Evolutionary conservation across 2,329 filamentous ascomycete species (phyloP).

Genomic region (Aureobasidium melanogenum): DNA sequence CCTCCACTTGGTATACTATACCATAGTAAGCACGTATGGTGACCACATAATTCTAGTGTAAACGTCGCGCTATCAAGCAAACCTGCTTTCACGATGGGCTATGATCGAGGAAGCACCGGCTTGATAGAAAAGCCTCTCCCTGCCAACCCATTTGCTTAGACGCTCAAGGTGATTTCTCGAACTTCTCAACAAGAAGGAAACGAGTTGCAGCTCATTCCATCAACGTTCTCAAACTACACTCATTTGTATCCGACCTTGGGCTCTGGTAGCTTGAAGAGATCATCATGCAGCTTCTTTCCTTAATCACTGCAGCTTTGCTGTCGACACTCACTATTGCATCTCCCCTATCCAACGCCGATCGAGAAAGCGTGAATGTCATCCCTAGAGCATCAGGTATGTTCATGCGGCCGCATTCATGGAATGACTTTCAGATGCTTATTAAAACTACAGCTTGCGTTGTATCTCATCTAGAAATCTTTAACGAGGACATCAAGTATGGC

Average conservation of each 20-base stretch:
- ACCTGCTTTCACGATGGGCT: neutral
- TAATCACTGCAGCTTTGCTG: neutral
- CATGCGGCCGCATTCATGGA: too few relatives aligned
- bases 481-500: neutral
- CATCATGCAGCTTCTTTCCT: slow-evolving; percentile 1
- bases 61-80: slow-evolving; percentile 7
- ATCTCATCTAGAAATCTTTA: neutral
- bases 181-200: neutral
- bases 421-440: neutral
- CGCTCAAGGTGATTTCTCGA: neutral
- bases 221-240: neutral
- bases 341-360: neutral
- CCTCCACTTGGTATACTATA: neutral
- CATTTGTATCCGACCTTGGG: neutral
- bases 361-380: neutral
- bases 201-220: neutral
- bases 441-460: neutral
- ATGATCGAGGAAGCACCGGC: neutral
- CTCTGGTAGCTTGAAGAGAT: slow-evolving; percentile 6
- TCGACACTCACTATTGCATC: slow-evolving; percentile 1
- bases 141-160: neutral
- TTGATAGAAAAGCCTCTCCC: neutral
- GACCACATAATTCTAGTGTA: neutral
- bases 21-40: neutral
- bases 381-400: slow-evolving; percentile 1